Percentiles rank a stretch among this genome's conserved stretches.
Evolutionary conservation across 805 yeast genomes (phyloP).

Genomic region (Maudiozyma bulderi): DNA sequence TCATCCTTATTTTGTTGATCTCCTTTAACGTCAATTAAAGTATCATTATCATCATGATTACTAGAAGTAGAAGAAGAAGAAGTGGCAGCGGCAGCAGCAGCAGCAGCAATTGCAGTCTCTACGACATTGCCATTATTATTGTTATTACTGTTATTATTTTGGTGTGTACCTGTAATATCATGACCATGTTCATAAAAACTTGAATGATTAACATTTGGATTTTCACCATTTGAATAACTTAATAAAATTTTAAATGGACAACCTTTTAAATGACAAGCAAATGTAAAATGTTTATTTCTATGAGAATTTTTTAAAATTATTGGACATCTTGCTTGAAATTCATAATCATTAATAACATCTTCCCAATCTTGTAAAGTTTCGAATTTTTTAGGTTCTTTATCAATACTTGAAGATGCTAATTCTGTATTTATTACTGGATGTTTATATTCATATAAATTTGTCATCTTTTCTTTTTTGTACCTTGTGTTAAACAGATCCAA

Average conservation of each 20-base stretch:
- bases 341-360: constrained; percentile 28
- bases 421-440: constrained; percentile 28
- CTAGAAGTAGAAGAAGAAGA: no score
- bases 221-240: constrained; percentile 20
- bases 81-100: neutral
- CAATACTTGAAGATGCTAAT: constrained; percentile 20
- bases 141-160: neutral
- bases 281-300: constrained; percentile 29
- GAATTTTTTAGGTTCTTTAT: constrained; percentile 18
- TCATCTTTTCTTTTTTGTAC: neutral
- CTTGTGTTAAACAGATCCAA: neutral
- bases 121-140: neutral
- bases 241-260: constrained; percentile 28
- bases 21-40: neutral
- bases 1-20: neutral
- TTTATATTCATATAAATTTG: constrained; percentile 26
- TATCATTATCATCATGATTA: no score
- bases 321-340: constrained; percentile 29
- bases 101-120: neutral
- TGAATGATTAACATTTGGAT: neutral
- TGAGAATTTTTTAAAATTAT: constrained; percentile 30
- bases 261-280: constrained; percentile 28
- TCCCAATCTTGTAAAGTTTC: constrained; percentile 27
- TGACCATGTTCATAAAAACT: neutral
- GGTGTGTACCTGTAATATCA: neutral